phyloP scores from a whole-genome alignment of 495 filamentous ascomycete species.

The Penicillium odoratum region DNA sequence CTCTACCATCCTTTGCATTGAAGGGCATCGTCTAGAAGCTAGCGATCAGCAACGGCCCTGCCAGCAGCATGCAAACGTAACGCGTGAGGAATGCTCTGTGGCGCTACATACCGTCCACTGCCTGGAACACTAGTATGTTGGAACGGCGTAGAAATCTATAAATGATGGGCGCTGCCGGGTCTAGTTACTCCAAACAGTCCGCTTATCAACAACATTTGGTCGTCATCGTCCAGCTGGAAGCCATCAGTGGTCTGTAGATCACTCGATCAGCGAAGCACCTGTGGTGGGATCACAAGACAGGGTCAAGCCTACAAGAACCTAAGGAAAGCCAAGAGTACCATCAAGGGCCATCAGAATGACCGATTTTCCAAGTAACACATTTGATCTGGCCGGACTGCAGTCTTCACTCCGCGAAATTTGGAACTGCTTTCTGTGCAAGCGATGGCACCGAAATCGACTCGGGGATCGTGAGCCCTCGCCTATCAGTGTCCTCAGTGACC shows the following conservation, averaged over 20 bases:
- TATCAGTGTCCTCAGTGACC: not conserved
- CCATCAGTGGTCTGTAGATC: not conserved
- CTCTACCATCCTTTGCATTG: not conserved
- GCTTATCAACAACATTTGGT: not conserved
- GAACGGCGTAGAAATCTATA: not conserved
- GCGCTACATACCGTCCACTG: not conserved
- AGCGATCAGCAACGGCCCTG: not conserved
- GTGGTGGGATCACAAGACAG: not conserved
- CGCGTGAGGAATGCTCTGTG: not conserved
- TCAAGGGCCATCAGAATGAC: not conserved
- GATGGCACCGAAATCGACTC: not conserved
- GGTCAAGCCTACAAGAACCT: not conserved
- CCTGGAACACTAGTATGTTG: not conserved
- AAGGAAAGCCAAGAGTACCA: not conserved
- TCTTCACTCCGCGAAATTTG: not conserved
- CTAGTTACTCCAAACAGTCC: not conserved
- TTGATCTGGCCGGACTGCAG: not conserved
- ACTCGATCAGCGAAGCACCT: not conserved
- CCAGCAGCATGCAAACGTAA: not conserved
- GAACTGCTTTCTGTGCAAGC: not conserved
- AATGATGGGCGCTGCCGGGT: not conserved
- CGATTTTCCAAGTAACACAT: not conserved
- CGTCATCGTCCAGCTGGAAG: not conserved
- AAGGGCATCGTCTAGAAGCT: not conserved
- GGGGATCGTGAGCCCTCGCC: not conserved